Base-by-base conservation (phyloP, 2,329 filamentous ascomycete species). In the Epichloe amarillans region DNA sequence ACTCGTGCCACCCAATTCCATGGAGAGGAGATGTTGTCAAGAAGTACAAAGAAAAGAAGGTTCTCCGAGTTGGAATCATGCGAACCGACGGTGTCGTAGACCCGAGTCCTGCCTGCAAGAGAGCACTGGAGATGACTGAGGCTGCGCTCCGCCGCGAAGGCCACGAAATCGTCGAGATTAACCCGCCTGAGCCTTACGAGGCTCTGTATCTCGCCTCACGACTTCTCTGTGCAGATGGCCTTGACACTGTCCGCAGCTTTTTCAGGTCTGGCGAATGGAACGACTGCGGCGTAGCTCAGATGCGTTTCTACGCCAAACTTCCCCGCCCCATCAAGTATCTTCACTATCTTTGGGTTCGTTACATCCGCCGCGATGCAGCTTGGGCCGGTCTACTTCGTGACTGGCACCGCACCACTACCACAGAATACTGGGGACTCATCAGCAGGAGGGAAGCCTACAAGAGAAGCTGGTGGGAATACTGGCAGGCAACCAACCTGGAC, bases 291-390 rank as follows among this genome's bases (percentile, higher is more conserved):
- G 88, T 86, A 2, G 74, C 74, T 23, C 84, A 90, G 64, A 82
- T 96, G 72, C 74, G 78, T 49, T 80, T 76, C 58, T 82, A 90
- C 62, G 88, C 89, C 71, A 73, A 72, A 41, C 75, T 95, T 14
- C 84, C 88, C 14, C 72, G 81, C 6, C 80, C 84, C 4, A 62
- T 95, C 57, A 88, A 88, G 64, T 94, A 85, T 64, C 61, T 93
- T n/a, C 88, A 95, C 70, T 93, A 89, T 64, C 77, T 89, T 5
- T 96, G 86, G 77, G 83, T 93, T n/a, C 84, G 84, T 60, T 94
- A 95, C 64, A 72, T 96, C 54, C 79, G 82, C 50, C 70, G 81
- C 11, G 89, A 96, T 63, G 65, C 71, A 1, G 68, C 90, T 46
- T 95, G 88, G 86, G 88, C 89, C 0, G 83, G 81, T 0, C 68